A percentile compares a stretch with the other conserved stretches of the same genome.
These are phyloP conservation scores for Neurospora tetraspora DNA, from an alignment of 495 filamentous ascomycete genomes.

Conservation along the genomic window DNA sequence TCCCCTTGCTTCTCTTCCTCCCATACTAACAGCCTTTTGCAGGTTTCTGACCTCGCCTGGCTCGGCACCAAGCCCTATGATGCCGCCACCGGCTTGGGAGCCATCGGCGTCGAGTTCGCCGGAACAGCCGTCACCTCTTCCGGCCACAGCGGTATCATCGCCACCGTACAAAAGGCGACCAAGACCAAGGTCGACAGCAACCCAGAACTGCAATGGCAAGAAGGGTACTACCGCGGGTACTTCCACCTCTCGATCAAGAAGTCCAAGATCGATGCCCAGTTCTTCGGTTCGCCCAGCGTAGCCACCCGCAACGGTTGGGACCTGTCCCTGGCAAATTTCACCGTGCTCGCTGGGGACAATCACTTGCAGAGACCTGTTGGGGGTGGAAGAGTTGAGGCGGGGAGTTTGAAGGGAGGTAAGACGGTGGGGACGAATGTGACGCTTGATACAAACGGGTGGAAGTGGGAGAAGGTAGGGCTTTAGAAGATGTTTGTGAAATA, in stretches of 20 bases:
- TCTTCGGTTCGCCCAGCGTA: constrained; percentile 38
- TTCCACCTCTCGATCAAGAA: constrained; percentile 44
- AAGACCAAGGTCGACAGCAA: constrained; percentile 39
- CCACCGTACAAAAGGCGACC: constrained; percentile 29
- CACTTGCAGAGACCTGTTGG: constrained; percentile 34
- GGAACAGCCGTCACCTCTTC: constrained; percentile 46
- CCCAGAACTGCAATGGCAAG: constrained; percentile 51
- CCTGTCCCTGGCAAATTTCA: constrained; percentile 52
- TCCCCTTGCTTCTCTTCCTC: not conserved
- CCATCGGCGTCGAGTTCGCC: constrained; percentile 53
- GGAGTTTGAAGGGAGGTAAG: constrained; percentile 37
- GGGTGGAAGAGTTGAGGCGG: constrained; percentile 35
- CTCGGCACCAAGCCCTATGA: constrained; percentile 45
- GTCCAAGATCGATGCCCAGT: constrained; percentile 41
- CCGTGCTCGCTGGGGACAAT: constrained; percentile 45
- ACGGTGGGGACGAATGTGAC: constrained; percentile 36
- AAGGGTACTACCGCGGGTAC: constrained; percentile 53
- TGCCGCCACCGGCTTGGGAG: constrained; percentile 39
- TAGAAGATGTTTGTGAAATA: constrained; percentile 6
- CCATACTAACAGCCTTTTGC: not conserved
- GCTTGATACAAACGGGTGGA: constrained; percentile 33
- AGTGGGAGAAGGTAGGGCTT: constrained; percentile 13
- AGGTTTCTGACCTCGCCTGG: constrained; percentile 46
- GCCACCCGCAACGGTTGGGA: constrained; percentile 41
- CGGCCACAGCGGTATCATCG: constrained; percentile 41